Conservation (phyloP, 129 eudicot genomes). For the Calendula officinalis region DNA sequence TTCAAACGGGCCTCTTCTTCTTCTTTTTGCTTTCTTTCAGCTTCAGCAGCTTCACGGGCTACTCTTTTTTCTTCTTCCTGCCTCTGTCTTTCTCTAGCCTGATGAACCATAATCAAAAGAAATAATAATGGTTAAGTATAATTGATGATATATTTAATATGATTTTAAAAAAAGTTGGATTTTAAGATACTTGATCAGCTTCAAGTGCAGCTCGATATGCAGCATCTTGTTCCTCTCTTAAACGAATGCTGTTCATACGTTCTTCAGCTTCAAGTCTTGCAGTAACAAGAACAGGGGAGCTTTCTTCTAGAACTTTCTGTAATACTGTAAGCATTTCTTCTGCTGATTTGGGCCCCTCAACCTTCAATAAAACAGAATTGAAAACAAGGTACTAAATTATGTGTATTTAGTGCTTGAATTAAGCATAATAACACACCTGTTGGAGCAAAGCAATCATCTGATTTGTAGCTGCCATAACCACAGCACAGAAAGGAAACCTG, state of each 20-base stretch:
- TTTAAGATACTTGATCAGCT: constrained; percentile 74
- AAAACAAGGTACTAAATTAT: not conserved
- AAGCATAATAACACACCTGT: constrained; percentile 45
- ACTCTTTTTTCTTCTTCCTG: constrained; percentile 71
- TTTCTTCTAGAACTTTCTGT: constrained; percentile 89
- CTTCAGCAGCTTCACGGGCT: constrained; percentile 82
- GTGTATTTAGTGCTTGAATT: not conserved
- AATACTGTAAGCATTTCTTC: constrained; percentile 59
- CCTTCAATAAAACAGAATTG: constrained; percentile 31
- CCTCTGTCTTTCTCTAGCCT: constrained; percentile 83
- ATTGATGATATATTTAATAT: not conserved
- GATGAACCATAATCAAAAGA: not conserved
- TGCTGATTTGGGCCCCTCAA: constrained; percentile 75
- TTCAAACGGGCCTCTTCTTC: constrained; percentile 79
- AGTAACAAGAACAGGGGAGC: constrained; percentile 66
- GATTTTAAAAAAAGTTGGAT: not conserved
- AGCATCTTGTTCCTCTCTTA: constrained; percentile 93
- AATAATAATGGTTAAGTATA: not conserved
- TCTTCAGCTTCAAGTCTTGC: constrained; percentile 37
- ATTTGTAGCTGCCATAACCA: constrained; percentile 82
- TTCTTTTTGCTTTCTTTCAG: constrained; percentile 69
- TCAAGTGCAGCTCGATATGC: constrained; percentile 92
- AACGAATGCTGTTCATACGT: constrained; percentile 61
- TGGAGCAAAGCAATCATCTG: constrained; percentile 80
- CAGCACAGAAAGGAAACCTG: constrained; percentile 84